These are phyloP conservation scores for Penicillium atrosanguineum DNA, from an alignment of 495 filamentous ascomycete species.

Conservation along the genomic window DNA sequence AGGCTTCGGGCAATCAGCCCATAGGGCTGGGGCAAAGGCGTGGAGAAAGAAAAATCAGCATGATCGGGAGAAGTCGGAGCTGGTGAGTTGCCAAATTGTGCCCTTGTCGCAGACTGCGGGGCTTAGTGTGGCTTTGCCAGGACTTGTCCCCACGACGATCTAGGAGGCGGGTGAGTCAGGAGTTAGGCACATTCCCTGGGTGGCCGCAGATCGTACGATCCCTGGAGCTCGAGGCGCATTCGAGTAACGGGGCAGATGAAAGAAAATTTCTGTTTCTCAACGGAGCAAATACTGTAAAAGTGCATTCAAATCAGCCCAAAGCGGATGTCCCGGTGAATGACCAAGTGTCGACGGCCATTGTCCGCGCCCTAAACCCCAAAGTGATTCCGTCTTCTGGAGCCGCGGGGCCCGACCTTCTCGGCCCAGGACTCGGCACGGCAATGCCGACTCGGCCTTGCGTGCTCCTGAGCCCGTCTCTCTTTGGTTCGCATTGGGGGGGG, in stretches of 20 bases:
- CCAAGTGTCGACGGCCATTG: conserved; percentile 7
- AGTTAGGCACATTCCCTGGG: background rate
- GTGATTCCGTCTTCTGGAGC: conserved; percentile 6
- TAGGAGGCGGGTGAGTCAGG: conserved; percentile 11
- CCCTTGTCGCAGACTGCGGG: conserved; percentile 21
- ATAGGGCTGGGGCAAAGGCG: conserved; percentile 12
- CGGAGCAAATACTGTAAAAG: conserved; percentile 21
- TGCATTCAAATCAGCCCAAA: conserved; percentile 7
- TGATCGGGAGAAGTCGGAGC: conserved; percentile 24
- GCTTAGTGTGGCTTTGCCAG: conserved; percentile 17
- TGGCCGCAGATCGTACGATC: background rate
- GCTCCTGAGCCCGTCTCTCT: conserved; percentile 9
- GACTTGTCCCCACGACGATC: conserved; percentile 20
- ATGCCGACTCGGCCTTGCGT: conserved; percentile 23
- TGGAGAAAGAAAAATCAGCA: background rate
- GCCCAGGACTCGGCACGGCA: conserved; percentile 17
- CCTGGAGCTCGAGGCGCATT: background rate
- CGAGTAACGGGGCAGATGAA: conserved; percentile 3
- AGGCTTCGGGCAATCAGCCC: conserved; percentile 3
- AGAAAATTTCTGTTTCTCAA: conserved; percentile 3
- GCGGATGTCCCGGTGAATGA: conserved; percentile 14
- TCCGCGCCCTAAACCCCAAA: conserved; percentile 7
- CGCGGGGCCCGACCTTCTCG: conserved; percentile 20
- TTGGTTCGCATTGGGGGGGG: conserved; percentile 1
- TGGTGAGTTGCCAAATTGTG: conserved; percentile 9